Evolutionary conservation across 257 asterid species (phyloP), one percentile per base, ranked within the genome.

Genomic region (Perilla frutescens): DNA sequence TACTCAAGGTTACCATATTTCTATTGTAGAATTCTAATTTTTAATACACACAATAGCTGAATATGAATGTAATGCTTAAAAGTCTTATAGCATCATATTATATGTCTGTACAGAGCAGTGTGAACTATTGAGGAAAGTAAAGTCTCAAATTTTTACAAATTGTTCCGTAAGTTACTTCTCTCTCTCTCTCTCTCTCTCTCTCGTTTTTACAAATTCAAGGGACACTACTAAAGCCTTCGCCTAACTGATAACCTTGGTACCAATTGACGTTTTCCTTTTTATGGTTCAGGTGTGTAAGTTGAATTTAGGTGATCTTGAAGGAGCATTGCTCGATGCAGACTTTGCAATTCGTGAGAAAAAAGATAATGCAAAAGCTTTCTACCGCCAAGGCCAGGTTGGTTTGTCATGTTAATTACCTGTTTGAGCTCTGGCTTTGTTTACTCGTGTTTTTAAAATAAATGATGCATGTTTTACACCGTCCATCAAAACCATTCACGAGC

Each of bases 301-400:
- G 81, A 92, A 90, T 87, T 74, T 87, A 45, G 98, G 98, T 77
- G 92, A 92, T 82, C 81, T 81, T 67, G 79, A 83, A 80, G 98
- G 98, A 57, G 98, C 98, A 65, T 87, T 90, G 75, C 66, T 74
- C 70, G 98, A 92, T 75, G 85, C 96, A 58, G 92, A 90, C 53
- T 88, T 88, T 81, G 98, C 96, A 14, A 85, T 90, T 80, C 92
- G 98, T 76, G 98, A 92, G 43, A 93, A 87, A 72, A 85, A 81
- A 76, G 80, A 86, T 76, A 90, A 87, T 80, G 91, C 96, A 14
- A 92, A 92, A 83, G 94, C 98, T 75, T 82, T 83, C 83, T 92
- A 83, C 79, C 98, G 98, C 80, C 96, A 87, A 77, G 98, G 98
- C 78, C 98, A 92, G 96, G 98, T 92, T 76, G 70, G 72, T 77